Base-by-base conservation (phyloP, 257 asterid genomes). In the Penstemon davidsonii region DNA sequence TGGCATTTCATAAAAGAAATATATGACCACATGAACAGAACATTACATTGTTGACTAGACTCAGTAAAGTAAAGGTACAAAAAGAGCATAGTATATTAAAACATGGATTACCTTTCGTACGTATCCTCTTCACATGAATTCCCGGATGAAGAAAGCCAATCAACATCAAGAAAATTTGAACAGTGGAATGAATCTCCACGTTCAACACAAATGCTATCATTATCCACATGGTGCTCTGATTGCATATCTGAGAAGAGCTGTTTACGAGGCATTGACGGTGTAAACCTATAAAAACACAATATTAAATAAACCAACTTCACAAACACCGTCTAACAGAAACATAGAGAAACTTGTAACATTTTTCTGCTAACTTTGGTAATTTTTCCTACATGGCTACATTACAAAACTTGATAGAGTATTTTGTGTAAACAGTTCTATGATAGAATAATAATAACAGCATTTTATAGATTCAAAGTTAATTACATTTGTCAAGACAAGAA, bases 91-190 rank as follows among this genome's bases (percentile, higher is more conserved):
- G 3, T 10, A 10, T 11, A 39, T 45, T 42, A 9, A 45, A 15
- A 55, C 59, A 69, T n/a, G 15, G 10, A 12, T 63, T 75, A 93
- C 99, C 96, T 83, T 68, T 87, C 96, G 13, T 71, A 84, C n/a
- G 82, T 71, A 36, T 92, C 95, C 44, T 91, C 99, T 73, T 94
- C 99, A 51, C 93, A 86, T 5, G 98, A 94, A 75, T 91, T 88
- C 25, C 92, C 95, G 18, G 96, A 86, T n/a, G 96, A 87, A 71
- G 99, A 90, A 62, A 94, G 82, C 89, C 91, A 83, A 60, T 88
- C 97, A 13, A 83, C 73, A 67, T 87, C 86, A 39, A 91, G 78
- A 80, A 91, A 91, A 80, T 91, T 94, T 43, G 97, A 88, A 57
- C 84, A 88, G 73, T 79, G 81, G 4, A 78, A 75, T 42, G 88